A percentile compares a stretch with the other conserved stretches of the same genome.
phyloP scores from a whole-genome alignment of 257 asterid species.

The Cordia subcordata region DNA sequence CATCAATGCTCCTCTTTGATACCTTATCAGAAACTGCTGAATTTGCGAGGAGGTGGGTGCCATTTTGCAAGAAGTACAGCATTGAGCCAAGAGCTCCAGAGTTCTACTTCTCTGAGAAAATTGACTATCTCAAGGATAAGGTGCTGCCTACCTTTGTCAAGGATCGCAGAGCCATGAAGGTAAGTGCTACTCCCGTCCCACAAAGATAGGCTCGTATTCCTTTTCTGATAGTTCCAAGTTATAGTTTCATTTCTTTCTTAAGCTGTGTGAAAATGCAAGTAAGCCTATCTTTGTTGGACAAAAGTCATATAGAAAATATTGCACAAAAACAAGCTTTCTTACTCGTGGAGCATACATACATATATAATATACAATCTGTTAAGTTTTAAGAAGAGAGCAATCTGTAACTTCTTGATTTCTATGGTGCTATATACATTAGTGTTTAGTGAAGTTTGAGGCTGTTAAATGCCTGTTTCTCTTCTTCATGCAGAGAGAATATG shows the following conservation, averaged over 20 bases:
- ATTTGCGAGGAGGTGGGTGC: slow-evolving; percentile 87
- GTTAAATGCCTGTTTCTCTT: background rate
- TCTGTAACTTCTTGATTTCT: background rate
- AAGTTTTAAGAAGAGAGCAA: background rate
- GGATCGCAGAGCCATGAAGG: slow-evolving; percentile 94
- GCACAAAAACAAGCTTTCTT: too few species aligned
- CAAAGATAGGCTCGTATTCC: too few species aligned
- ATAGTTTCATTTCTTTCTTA: background rate
- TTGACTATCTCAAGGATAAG: slow-evolving; percentile 75
- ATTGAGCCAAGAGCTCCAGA: slow-evolving; percentile 86
- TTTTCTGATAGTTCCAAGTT: slow-evolving; percentile 1
- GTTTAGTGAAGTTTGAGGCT: background rate
- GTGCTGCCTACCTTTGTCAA: slow-evolving; percentile 78
- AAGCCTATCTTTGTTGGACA: too few species aligned
- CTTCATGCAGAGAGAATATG: slow-evolving; percentile 67
- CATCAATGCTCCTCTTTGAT: slow-evolving; percentile 85
- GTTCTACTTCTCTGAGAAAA: slow-evolving; percentile 72
- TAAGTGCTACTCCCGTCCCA: background rate
- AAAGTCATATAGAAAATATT: too few species aligned
- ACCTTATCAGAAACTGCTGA: slow-evolving; percentile 68
- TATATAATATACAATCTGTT: too few species aligned
- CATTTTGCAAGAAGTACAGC: slow-evolving; percentile 67
- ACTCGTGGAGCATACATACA: too few species aligned
- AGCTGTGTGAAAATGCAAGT: too few species aligned
- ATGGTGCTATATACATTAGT: background rate